phyloP scores from a whole-genome alignment of 345 rosid species.

The Durio zibethinus region DNA sequence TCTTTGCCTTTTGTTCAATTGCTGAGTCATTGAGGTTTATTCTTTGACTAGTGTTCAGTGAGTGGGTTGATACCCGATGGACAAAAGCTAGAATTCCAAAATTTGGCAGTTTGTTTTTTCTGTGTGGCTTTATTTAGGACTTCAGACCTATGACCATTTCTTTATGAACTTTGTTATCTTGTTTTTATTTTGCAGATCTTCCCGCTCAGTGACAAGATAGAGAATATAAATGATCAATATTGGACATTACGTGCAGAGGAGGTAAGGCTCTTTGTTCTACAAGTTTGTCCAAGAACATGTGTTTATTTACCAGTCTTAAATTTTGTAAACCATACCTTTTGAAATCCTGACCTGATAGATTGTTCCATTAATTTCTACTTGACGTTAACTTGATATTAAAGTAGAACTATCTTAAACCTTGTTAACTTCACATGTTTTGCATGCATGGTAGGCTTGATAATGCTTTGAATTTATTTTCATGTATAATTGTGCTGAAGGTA shows the following conservation, averaged over 20 bases:
- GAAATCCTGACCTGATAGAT: background rate
- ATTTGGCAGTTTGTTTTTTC: background rate
- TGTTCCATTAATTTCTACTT: background rate
- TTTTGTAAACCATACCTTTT: background rate
- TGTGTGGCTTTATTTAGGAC: background rate
- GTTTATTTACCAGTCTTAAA: background rate
- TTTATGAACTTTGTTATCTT: background rate
- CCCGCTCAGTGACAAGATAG: conserved; percentile 63
- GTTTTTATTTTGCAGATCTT: conserved; percentile 46
- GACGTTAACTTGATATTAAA: background rate
- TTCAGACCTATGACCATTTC: background rate
- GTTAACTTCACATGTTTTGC: background rate
- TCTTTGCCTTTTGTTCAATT: background rate
- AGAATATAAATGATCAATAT: conserved; percentile 74
- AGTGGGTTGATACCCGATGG: background rate
- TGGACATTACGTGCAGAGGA: conserved; percentile 83
- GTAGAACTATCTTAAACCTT: background rate
- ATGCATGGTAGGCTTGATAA: background rate
- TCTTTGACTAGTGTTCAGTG: background rate
- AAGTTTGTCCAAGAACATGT: background rate
- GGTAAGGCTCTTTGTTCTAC: conserved; percentile 29
- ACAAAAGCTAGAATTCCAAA: conserved; percentile 6
- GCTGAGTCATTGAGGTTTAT: background rate
- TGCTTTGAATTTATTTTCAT: background rate
- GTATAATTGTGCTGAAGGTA: background rate